phyloP scores from a whole-genome alignment of 371 early-diverging fungal genomes.

The Actinomortierella wolfii region DNA sequence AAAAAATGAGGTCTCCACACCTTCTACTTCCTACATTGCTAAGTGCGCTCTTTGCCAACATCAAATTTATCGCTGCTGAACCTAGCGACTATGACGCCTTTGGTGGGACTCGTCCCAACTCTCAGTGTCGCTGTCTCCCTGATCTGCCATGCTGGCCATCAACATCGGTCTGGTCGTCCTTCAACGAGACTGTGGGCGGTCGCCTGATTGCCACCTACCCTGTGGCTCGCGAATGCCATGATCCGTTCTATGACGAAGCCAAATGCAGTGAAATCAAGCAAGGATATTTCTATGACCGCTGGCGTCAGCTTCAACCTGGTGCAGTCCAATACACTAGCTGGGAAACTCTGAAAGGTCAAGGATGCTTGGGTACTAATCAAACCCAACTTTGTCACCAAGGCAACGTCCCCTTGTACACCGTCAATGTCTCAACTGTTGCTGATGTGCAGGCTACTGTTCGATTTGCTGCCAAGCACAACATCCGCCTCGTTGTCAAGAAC shows the following conservation, averaged over 20 bases:
- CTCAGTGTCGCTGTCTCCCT: slow-evolving; percentile 30
- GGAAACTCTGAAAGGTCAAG: slow-evolving; percentile 12
- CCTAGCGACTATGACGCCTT: too few relatives aligned
- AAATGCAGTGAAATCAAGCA: slow-evolving; percentile 17
- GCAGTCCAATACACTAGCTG: slow-evolving; percentile 17
- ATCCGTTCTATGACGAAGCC: slow-evolving; percentile 19
- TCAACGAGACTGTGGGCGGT: slow-evolving; percentile 14
- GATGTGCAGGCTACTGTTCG: slow-evolving; percentile 43
- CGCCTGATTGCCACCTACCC: slow-evolving; percentile 23
- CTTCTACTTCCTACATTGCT: too few relatives aligned
- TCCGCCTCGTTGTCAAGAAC: slow-evolving; percentile 53
- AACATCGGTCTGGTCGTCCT: slow-evolving; percentile 8
- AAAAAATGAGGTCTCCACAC: too few relatives aligned
- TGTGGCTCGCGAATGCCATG: slow-evolving; percentile 20
- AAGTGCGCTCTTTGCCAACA: too few relatives aligned
- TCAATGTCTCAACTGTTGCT: slow-evolving; percentile 13
- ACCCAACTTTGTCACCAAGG: slow-evolving; percentile 18
- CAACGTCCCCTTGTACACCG: slow-evolving; percentile 24
- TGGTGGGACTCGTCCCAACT: too few relatives aligned
- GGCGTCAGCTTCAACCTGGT: slow-evolving; percentile 19
- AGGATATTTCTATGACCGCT: slow-evolving; percentile 9
- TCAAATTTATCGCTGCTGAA: too few relatives aligned
- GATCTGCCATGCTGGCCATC: slow-evolving; percentile 27
- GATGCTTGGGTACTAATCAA: background rate
- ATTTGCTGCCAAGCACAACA: slow-evolving; percentile 48